A percentile compares a stretch with the other conserved stretches of the same genome.
Conservation (phyloP, 495 filamentous ascomycete species). For the Aeminium ludgeri region DNA sequence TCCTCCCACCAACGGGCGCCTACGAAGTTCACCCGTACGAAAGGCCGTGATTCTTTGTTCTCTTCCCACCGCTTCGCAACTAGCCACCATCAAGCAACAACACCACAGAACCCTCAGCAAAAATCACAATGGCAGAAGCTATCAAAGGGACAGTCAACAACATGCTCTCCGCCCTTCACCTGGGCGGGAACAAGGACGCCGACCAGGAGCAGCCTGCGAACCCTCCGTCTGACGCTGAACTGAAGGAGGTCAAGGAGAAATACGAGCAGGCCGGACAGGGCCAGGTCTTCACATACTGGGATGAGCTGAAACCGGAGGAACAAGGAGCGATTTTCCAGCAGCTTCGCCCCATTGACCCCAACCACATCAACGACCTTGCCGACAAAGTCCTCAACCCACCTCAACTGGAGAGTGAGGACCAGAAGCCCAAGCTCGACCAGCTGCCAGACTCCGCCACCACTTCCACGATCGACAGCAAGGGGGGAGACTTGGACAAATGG, state of each 20-base stretch:
- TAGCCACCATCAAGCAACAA: too few relatives aligned
- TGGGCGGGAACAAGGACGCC: conserved; percentile 12
- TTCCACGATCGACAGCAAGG: conserved; percentile 78
- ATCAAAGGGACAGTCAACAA: conserved; percentile 12
- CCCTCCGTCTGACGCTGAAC: conserved; percentile 47
- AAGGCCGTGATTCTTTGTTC: too few relatives aligned
- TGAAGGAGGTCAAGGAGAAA: conserved; percentile 56
- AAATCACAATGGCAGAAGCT: conserved; percentile 1
- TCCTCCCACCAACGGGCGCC: too few relatives aligned
- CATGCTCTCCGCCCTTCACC: conserved; percentile 14
- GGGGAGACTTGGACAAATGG: conserved; percentile 67
- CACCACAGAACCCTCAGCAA: background rate
- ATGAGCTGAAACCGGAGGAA: conserved; percentile 52
- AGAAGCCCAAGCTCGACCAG: conserved; percentile 58
- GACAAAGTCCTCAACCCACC: conserved; percentile 67
- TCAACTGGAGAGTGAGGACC: conserved; percentile 32
- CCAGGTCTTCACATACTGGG: conserved; percentile 84
- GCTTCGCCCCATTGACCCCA: conserved; percentile 61
- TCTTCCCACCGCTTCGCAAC: too few relatives aligned
- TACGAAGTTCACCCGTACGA: too few relatives aligned
- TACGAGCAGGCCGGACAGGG: conserved; percentile 68
- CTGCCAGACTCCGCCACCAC: conserved; percentile 77
- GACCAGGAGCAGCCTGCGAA: background rate
- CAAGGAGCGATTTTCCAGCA: conserved; percentile 70
- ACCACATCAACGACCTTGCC: conserved; percentile 66